A percentile compares a stretch with the other conserved stretches of the same genome.
Conservation (phyloP, 1,139 yeast genomes). For the Candida tropicalis region DNA sequence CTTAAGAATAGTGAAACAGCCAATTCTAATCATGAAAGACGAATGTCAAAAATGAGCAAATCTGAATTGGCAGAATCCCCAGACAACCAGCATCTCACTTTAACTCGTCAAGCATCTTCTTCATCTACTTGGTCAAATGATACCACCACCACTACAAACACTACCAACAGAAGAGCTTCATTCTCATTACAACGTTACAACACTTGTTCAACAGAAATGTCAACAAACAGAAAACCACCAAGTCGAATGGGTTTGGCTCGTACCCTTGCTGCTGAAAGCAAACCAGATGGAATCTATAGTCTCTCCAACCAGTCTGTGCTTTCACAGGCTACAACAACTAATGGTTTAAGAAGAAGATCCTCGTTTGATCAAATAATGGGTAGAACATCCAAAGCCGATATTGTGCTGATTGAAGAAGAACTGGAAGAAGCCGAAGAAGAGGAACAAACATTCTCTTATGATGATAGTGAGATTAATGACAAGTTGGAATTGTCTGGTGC, state of each 20-base stretch:
- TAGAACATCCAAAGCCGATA: background rate
- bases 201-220: slow-evolving; percentile 34
- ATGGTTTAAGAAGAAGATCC: background rate
- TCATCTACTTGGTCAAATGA: slow-evolving; percentile 46
- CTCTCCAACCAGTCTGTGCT: slow-evolving; percentile 26
- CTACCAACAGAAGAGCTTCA: slow-evolving; percentile 29
- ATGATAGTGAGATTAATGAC: slow-evolving; percentile 38
- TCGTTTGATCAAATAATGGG: background rate
- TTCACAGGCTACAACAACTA: slow-evolving; percentile 19
- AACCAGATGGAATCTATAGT: slow-evolving; percentile 18
- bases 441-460: background rate
- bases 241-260: slow-evolving; percentile 46
- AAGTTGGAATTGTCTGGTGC: slow-evolving; percentile 68
- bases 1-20: slow-evolving; percentile 30
- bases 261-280: slow-evolving; percentile 27
- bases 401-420: background rate
- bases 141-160: slow-evolving; percentile 21
- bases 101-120: slow-evolving; percentile 36
- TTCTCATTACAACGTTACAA: slow-evolving; percentile 36
- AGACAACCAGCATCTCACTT: slow-evolving; percentile 8
- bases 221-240: slow-evolving; percentile 19
- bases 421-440: background rate
- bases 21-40: slow-evolving; percentile 5
- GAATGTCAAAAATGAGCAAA: slow-evolving; percentile 7
- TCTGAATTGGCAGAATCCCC: background rate